Evolutionary conservation across 2,329 filamentous ascomycete genomes (phyloP), one percentile per base, ranked within the genome.

Genomic region (Aspergillus pseudoglaucus): DNA sequence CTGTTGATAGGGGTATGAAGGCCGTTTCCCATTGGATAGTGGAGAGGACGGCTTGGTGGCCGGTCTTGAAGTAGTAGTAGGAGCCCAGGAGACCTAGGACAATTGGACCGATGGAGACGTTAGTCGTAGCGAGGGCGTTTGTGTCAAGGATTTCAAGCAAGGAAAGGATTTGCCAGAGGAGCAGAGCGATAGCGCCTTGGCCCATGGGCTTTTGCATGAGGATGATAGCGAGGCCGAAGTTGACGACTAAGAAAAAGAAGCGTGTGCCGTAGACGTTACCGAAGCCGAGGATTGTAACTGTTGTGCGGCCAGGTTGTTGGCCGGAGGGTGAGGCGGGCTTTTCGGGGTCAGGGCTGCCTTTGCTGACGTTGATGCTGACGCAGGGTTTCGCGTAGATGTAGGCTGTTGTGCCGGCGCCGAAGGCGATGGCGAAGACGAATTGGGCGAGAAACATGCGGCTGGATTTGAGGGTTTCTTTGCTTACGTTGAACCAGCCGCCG

Each of bases 41-140:
- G 57, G 84, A 80, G 20, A 95, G 79, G 0, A 84, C 86, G 10
- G 91, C 91, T 70, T 97, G 91, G 68, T 98, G 93, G 52, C 93
- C 93, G 0, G 93, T 98, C 65, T 95, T 96, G 81, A 98, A 98
- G 75, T 84, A 98, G 74, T 96, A 85, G 69, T 91, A 95, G 60
- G 87, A 89, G 50, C 90, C 93, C 1, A 98, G 81, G n/a, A 97
- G 72, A 9, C 84, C 91, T 22, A 97, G 80, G 53, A 94, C 78
- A 35, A 93, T 75, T 17, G 93, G 90, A 0, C 90, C 91, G 58
- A 97, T 86, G 6, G 89, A 77, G 0, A 68, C 70, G 52, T 70
- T 71, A 40, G 83, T 83, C 43, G 80, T 75, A 14, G 84, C 81
- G 1, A 83, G 68, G 30, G 71, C 71, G 57, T 83, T 83, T 2